A percentile compares a stretch with the other conserved stretches of the same genome.
Conservation (phyloP, 345 rosid species). For the Firmiana major region DNA sequence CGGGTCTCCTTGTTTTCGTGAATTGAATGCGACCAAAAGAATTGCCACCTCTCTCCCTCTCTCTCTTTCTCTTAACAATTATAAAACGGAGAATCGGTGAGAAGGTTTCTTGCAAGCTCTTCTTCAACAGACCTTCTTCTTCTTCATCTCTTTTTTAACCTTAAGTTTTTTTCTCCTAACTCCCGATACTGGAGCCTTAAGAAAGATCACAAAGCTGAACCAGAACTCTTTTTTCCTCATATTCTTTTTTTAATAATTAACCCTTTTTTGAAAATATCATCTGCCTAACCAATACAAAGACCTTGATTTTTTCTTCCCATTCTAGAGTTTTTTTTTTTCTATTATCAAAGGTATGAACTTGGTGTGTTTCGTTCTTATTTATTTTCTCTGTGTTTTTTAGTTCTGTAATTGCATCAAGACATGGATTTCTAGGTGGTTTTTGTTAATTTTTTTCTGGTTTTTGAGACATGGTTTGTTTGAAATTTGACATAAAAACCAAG, state of each 20-base stretch:
- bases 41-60: not conserved
- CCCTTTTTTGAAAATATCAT: not conserved
- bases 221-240: not conserved
- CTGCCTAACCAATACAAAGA: not conserved
- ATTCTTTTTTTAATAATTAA: not conserved
- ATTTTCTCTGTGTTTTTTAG: not conserved
- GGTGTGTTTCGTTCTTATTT: slow-evolving; percentile 3
- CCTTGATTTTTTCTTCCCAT: not conserved
- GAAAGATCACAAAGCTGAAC: not conserved
- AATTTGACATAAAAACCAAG: slow-evolving; percentile 2
- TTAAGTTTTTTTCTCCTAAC: not conserved
- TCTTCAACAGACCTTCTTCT: slow-evolving; percentile 7
- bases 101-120: slow-evolving; percentile 20
- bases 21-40: slow-evolving; percentile 35
- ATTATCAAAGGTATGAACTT: slow-evolving; percentile 30
- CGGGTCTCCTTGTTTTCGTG: slow-evolving; percentile 19
- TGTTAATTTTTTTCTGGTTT: not conserved
- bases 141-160: slow-evolving; percentile 2
- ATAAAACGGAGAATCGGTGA: not conserved
- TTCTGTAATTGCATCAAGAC: not conserved
- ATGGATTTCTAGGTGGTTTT: not conserved
- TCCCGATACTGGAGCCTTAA: not conserved
- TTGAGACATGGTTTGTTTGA: not conserved
- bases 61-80: slow-evolving; percentile 29
- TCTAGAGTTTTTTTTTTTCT: slow-evolving; percentile 5